Base-by-base conservation (phyloP, 768 basidiomycete genomes). In the Panaeolus cyanescens region DNA sequence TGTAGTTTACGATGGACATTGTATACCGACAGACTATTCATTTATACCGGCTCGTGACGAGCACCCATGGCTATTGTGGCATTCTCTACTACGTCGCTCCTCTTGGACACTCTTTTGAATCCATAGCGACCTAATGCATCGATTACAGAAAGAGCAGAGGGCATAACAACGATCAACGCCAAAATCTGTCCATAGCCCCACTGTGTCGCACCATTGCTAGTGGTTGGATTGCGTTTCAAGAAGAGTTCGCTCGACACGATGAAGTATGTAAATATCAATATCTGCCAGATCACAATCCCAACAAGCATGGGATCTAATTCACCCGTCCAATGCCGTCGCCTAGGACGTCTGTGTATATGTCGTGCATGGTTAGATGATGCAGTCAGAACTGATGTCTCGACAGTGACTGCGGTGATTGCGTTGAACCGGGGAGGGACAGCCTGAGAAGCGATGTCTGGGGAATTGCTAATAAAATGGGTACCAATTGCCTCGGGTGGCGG, bases 181-280 rank as follows among this genome's bases (percentile, higher is more conserved):
- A 81, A 64, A 45, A 79, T 79, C 69, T 80, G 79, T 15, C 79
- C 79, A 68, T 79, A 81, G 1, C 75, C 72, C 74, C 77, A 78
- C 55, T 73, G 67, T 33, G 57, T 61, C 40, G 59, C 60, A 56
- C 68, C 61, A 57, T 71, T 55, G 37, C 63, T 61, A 13, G 65
- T 66, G 54, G 67, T 70, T 17, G 66, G 65, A 55, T 79, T 78
- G 56, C 67, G 69, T 55, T 62, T 55, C 45, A 78, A 59, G 39
- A 79, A 62, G 9, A 77, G 65, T 63, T 81, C 79, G 39, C 68
- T 79, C 1, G 75, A 77, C 6, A 76, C 73, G 32, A 80, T 70
- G 55, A 80, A 79, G 62, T 79, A 80, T 7, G 70, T 72, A 62
- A 78, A 75, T 28, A 79, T 70, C 58, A 77, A 60, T 30, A 70